Evolutionary conservation across 2,329 filamentous ascomycete genomes (phyloP).

Genomic region (Daldinia sp.): DNA sequence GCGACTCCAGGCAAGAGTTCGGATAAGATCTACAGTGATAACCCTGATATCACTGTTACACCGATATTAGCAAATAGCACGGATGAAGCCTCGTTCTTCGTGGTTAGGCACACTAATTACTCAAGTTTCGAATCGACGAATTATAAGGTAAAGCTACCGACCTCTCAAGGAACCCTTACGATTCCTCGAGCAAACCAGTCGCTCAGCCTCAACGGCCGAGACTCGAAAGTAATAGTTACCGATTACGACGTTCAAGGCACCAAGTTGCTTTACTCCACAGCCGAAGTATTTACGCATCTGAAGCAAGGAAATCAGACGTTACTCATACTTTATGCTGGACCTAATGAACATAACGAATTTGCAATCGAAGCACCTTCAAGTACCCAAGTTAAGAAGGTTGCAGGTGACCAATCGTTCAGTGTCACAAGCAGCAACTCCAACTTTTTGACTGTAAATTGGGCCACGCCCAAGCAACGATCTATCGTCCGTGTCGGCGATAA

Average conservation of each 20-base stretch:
- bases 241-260: slow-evolving; percentile 72
- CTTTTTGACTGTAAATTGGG: slow-evolving; percentile 39
- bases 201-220: slow-evolving; percentile 71
- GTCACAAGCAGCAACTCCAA: slow-evolving; percentile 49
- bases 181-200: slow-evolving; percentile 70
- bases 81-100: slow-evolving; percentile 67
- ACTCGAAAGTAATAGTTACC: slow-evolving; percentile 75
- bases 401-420: slow-evolving; percentile 26
- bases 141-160: slow-evolving; percentile 74
- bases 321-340: slow-evolving; percentile 73
- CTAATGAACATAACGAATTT: slow-evolving; percentile 73
- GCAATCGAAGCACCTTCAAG: slow-evolving; percentile 56
- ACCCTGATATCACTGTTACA: slow-evolving; percentile 68
- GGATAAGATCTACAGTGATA: slow-evolving; percentile 65
- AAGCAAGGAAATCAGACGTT: slow-evolving; percentile 60
- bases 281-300: slow-evolving; percentile 73
- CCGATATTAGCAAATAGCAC: slow-evolving; percentile 68
- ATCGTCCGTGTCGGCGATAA: slow-evolving; percentile 37
- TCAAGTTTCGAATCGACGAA: slow-evolving; percentile 66
- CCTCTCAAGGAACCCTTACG: slow-evolving; percentile 66
- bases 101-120: slow-evolving; percentile 75
- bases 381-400: slow-evolving; percentile 50
- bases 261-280: slow-evolving; percentile 74
- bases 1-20: slow-evolving; percentile 65
- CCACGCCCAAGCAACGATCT: slow-evolving; percentile 22